phyloP scores from a whole-genome alignment of 352 stramenopile species.

The Elongisporangium undulatum region DNA sequence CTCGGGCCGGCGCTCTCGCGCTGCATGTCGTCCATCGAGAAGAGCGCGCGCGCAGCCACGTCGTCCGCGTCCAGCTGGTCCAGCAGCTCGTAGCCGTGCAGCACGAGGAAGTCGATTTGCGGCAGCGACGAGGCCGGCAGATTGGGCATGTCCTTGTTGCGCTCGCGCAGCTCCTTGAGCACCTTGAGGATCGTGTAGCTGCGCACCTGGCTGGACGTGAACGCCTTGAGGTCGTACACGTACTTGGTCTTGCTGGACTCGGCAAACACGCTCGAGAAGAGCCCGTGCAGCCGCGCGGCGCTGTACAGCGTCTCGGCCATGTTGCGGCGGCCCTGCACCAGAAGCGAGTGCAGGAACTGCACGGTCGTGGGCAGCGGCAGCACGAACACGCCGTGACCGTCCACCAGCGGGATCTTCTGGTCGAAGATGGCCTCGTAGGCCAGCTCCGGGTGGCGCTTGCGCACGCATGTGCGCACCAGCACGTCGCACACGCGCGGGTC shows the following conservation, averaged over 20 bases:
- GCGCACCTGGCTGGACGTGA: constrained; percentile 47
- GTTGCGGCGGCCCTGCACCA: constrained; percentile 51
- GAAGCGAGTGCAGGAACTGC: constrained; percentile 63
- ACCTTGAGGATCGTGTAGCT: constrained; percentile 64
- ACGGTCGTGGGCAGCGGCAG: constrained; percentile 53
- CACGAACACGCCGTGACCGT: constrained; percentile 58
- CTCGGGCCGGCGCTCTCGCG: constrained; percentile 26
- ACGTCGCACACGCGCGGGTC: constrained; percentile 77
- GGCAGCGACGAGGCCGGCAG: constrained; percentile 29
- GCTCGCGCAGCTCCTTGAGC: constrained; percentile 46
- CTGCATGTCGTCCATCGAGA: constrained; percentile 85
- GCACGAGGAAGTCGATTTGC: constrained; percentile 66
- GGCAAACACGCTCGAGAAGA: constrained; percentile 52
- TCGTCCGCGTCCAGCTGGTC: constrained; percentile 77
- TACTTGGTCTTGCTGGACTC: constrained; percentile 30
- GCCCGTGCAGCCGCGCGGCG: constrained; percentile 33
- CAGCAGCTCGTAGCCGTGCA: constrained; percentile 72
- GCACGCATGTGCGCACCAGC: constrained; percentile 75
- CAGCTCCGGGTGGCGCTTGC: constrained; percentile 80
- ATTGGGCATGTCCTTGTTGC: constrained; percentile 20
- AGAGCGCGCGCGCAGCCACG: constrained; percentile 54
- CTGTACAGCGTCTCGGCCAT: constrained; percentile 71
- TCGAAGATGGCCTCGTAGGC: constrained; percentile 70
- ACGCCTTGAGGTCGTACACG: constrained; percentile 63
- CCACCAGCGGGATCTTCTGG: constrained; percentile 44